phyloP scores from a whole-genome alignment of 2,329 filamentous ascomycete genomes.

The Aspergillus nomiae region DNA sequence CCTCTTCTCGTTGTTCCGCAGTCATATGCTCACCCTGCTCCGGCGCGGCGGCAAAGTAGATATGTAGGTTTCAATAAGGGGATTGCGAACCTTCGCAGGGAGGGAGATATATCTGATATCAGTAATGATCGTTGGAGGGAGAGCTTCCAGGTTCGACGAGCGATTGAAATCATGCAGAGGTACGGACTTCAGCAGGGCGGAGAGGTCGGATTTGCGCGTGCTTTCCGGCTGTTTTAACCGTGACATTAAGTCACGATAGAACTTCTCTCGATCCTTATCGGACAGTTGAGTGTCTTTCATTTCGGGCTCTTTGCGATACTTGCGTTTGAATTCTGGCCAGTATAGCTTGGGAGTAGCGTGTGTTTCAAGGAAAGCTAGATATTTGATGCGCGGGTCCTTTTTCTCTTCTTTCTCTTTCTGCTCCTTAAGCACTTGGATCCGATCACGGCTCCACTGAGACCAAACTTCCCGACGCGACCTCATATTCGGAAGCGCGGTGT shows the following conservation, averaged over 20 bases:
- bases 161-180: slow-evolving; percentile 43
- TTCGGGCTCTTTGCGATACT: slow-evolving; percentile 76
- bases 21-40: slow-evolving; percentile 36
- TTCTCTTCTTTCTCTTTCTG: slow-evolving; percentile 74
- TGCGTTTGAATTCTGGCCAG: slow-evolving; percentile 95
- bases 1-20: slow-evolving; percentile 40
- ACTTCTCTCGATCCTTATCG: slow-evolving; percentile 53
- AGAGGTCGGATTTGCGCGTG: slow-evolving; percentile 49
- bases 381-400: slow-evolving; percentile 79
- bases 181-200: slow-evolving; percentile 46
- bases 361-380: slow-evolving; percentile 76
- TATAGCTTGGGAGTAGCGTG: slow-evolving; percentile 89
- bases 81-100: slow-evolving; percentile 39
- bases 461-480: slow-evolving; percentile 79
- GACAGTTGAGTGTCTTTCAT: slow-evolving; percentile 59
- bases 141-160: slow-evolving; percentile 40
- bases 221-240: slow-evolving; percentile 50
- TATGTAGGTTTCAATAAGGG: slow-evolving; percentile 47
- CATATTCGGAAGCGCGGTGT: slow-evolving; percentile 80
- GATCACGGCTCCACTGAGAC: slow-evolving; percentile 78
- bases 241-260: slow-evolving; percentile 50
- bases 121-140: slow-evolving; percentile 45
- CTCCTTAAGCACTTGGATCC: slow-evolving; percentile 72
- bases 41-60: slow-evolving; percentile 44
- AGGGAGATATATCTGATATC: slow-evolving; percentile 49